These are phyloP conservation scores for Colletotrichum liaoningense DNA, from an alignment of 2,329 filamentous ascomycete species.

Conservation along the genomic window DNA sequence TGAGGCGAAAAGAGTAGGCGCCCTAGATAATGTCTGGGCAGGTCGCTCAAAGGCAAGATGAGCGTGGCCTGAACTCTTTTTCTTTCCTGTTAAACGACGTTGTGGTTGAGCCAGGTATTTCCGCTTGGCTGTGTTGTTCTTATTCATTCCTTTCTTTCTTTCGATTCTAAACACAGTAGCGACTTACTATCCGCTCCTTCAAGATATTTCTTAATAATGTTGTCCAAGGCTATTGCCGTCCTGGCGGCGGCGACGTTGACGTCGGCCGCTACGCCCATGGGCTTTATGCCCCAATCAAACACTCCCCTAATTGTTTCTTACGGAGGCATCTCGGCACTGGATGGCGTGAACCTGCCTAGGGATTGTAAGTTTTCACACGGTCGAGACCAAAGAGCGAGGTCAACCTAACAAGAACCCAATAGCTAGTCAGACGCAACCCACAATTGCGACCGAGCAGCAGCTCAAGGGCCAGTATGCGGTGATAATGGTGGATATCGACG, in stretches of 20 bases:
- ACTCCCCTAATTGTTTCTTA: constrained; percentile 54
- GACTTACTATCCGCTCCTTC: constrained; percentile 19
- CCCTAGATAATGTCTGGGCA: constrained; percentile 20
- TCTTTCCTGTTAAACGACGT: constrained; percentile 28
- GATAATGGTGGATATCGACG: constrained; percentile 58
- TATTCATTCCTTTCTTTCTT: constrained; percentile 17
- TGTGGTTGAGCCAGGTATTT: constrained; percentile 10
- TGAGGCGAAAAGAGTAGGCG: constrained; percentile 4
- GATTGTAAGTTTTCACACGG: constrained; percentile 44
- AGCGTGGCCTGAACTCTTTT: constrained; percentile 7
- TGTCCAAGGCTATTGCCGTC: constrained; percentile 44
- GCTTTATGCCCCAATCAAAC: constrained; percentile 52
- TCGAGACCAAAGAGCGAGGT: neutral
- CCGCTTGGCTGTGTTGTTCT: constrained; percentile 35
- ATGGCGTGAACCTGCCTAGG: constrained; percentile 51
- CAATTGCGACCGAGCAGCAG: constrained; percentile 35
- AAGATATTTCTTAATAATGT: constrained; percentile 42
- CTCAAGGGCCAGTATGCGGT: constrained; percentile 48
- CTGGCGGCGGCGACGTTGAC: constrained; percentile 46
- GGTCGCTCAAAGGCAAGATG: neutral
- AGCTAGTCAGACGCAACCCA: constrained; percentile 31
- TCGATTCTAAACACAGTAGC: neutral
- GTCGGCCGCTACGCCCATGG: constrained; percentile 53
- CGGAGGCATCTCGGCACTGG: constrained; percentile 47
- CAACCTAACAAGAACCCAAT: neutral